Evolutionary conservation across 352 stramenopile species (phyloP), one percentile per base, ranked within the genome.

Genomic region (Blastocystis sp.): DNA sequence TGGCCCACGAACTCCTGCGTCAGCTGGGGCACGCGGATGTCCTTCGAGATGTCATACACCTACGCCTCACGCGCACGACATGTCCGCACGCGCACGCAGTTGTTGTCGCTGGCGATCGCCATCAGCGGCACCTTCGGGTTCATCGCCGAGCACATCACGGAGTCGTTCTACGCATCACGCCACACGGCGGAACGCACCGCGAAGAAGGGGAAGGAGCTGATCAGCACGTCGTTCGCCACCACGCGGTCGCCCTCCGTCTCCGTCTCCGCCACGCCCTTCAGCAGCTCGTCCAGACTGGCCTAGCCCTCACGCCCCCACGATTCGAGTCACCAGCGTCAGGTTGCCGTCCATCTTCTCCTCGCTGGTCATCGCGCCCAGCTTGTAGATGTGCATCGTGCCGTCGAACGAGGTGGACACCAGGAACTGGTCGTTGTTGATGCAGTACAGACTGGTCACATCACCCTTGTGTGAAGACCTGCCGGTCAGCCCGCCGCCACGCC

Each of bases 321-420:
- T n/a, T n/a, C n/a, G n/a, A n/a, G n/a, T n/a, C n/a, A n/a, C n/a
- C n/a, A n/a, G n/a, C n/a, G n/a, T n/a, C n/a, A n/a, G n/a, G n/a
- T 76, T 40, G 17, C 59, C 61, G 0, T 77, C 77, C 24, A n/a
- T 34, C 62, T 79, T 78, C 0, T 74, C 6, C 4, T 43, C 28
- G 4, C 34, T 10, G 3, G 24, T 34, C 65, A 87, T 77, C 6
- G 28, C 28, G 1, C 77, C 77, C 28, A 87, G 57, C 38, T 87
- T 60, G 43, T 64, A 87, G 14, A 87, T 21, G 40, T 87, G 62
- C 57, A 87, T 87, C 40, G 62, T 45, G 19, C 77, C 77, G 57
- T 87, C 77, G 6, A 62, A n/a, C 6, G 62, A 74, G 3, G 52
- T n/a, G 14, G 62, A 77, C 21, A 87, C 3, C 34, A 87, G 43